Base-by-base conservation (phyloP, 2,329 filamentous ascomycete genomes). In the Cercospora sojina region DNA sequence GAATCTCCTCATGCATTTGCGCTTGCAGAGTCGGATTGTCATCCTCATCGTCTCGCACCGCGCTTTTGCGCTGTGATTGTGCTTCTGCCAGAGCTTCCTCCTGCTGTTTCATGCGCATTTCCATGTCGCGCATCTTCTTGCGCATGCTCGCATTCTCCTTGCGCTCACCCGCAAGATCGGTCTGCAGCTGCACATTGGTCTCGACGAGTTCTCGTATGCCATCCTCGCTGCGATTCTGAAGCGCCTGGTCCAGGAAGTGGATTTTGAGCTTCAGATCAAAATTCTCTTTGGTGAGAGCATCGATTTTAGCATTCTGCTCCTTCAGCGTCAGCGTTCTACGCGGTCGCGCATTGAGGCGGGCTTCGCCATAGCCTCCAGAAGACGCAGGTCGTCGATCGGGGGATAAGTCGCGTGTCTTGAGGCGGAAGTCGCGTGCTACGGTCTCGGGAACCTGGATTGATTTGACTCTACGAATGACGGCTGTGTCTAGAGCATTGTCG, bases 121-220 rank as follows among this genome's bases (percentile, higher is more conserved):
- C 93, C 56, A 98, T 80, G 73, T 97, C 93, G 74, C 93, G 91
- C 65, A 96, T 85, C 71, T 91, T 89, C 68, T 90, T 88, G 23
- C 92, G 89, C 64, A 98, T 79, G 20, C 89, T 84, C 77, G 96
- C 95, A 76, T 92, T 95, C 74, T 99, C 95, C 70, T 96, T 92
- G 78, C 96, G 92, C 65, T 95, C 85, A 38, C 95, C 91, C 3
- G 94, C 88, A 53, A 97, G 87, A 67, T 91, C 92, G 0, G 94
- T 97, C 79, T 96, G 95, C 58, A 98, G 85, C 77, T 97, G 93
- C 4, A 98, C 94, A 74, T 97, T 99, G 79, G 97, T 94, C 53
- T 92, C 93, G 73, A 98, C 96, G 90, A 97, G 96, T 77, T 97
- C 94, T 80, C 96, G 96, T 77, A 99, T 90, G 70, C 93, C 93